These are phyloP conservation scores for Aspergillus aculeatus DNA, from an alignment of 2,329 filamentous ascomycete genomes.

Conservation along the genomic window DNA sequence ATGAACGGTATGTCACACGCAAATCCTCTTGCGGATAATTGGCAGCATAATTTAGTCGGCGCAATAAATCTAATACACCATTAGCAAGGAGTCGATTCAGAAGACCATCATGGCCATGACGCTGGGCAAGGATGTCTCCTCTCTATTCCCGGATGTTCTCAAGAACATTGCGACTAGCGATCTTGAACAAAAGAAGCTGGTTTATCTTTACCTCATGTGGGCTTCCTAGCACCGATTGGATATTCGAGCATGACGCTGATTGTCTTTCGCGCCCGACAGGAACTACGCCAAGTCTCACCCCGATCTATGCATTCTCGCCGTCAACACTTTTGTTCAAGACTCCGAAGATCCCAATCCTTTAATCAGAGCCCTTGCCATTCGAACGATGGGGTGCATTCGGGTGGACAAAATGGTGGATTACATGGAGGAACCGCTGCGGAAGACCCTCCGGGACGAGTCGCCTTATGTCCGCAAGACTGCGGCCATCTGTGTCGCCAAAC, in stretches of 20 bases:
- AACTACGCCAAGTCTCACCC: conserved; percentile 99
- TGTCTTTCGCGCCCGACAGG: conserved; percentile 52
- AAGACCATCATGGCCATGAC: conserved; percentile 99
- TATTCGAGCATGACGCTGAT: conserved; percentile 18
- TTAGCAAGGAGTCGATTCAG: conserved; percentile 92
- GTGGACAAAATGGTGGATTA: conserved; percentile 99
- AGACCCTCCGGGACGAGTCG: conserved; percentile 94
- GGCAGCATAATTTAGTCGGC: not conserved
- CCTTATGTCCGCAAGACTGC: conserved; percentile 98
- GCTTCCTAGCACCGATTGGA: conserved; percentile 26
- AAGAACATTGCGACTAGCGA: conserved; percentile 98
- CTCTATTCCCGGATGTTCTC: conserved; percentile 92
- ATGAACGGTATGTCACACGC: conserved; percentile 66
- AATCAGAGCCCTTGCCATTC: conserved; percentile 88
- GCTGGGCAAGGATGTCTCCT: conserved; percentile 95
- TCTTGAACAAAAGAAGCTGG: conserved; percentile 98
- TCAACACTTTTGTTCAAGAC: conserved; percentile 99
- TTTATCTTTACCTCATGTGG: conserved; percentile 96
- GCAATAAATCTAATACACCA: conserved; percentile 28
- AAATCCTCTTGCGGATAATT: not conserved
- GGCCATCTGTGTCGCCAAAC: conserved; percentile 94
- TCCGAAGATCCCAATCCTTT: conserved; percentile 97
- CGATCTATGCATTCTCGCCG: conserved; percentile 95
- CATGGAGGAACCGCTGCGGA: conserved; percentile 96
- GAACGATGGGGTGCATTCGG: conserved; percentile 97